phyloP scores from a whole-genome alignment of 2,329 filamentous ascomycete species.

The Pyrenochaeta sp. region DNA sequence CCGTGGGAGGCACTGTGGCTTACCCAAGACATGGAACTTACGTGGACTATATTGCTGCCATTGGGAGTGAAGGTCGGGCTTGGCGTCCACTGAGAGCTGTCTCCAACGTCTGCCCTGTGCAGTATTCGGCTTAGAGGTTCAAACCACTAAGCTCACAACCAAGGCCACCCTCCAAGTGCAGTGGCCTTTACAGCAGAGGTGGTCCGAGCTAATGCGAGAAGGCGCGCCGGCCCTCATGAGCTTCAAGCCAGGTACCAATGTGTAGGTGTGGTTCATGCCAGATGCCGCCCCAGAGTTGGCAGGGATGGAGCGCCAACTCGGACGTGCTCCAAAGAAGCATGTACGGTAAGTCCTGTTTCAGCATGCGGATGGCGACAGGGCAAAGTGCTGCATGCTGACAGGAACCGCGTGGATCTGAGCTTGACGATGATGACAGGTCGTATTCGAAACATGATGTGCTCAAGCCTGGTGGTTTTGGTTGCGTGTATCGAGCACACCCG shows the following conservation, averaged over 20 bases:
- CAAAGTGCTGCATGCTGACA: constrained; percentile 41
- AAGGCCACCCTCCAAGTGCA: constrained; percentile 26
- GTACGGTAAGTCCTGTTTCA: constrained; percentile 40
- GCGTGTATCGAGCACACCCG: constrained; percentile 16
- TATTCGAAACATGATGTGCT: constrained; percentile 29
- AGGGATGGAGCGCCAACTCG: constrained; percentile 22
- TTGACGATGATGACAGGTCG: constrained; percentile 17
- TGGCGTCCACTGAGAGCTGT: constrained; percentile 20
- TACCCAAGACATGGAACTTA: constrained; percentile 26
- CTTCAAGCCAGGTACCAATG: constrained; percentile 25
- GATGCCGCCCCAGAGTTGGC: constrained; percentile 18
- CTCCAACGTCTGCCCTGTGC: constrained; percentile 37
- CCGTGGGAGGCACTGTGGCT: constrained; percentile 16
- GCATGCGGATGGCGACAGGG: constrained; percentile 32
- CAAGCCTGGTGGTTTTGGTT: constrained; percentile 30
- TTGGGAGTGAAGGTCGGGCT: constrained; percentile 26
- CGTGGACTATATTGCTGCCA: constrained; percentile 35
- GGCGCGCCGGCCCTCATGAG: constrained; percentile 15
- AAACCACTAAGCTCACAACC: constrained; percentile 23
- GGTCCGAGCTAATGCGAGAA: constrained; percentile 21
- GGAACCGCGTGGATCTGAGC: constrained; percentile 18
- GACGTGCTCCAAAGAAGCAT: constrained; percentile 30
- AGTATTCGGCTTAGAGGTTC: constrained; percentile 28
- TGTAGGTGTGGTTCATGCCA: constrained; percentile 17
- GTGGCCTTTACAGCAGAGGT: constrained; percentile 28